These are phyloP conservation scores for Suillus tomentosus DNA, from an alignment of 768 basidiomycete genomes.

Conservation along the genomic window DNA sequence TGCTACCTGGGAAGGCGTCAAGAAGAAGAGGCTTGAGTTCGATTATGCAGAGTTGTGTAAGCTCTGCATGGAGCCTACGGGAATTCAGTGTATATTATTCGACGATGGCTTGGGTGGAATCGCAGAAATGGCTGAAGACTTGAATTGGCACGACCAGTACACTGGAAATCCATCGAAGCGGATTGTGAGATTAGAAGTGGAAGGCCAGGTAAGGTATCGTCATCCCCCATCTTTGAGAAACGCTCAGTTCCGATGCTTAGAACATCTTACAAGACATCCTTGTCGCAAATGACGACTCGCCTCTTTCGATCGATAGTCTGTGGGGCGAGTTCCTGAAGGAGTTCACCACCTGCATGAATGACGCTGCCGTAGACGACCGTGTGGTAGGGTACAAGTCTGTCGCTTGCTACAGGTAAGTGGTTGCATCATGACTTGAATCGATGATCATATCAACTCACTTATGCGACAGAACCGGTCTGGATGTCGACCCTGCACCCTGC, in stretches of 20 bases:
- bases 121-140: constrained; percentile 48
- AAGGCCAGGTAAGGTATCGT: constrained; percentile 60
- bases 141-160: constrained; percentile 65
- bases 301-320: constrained; percentile 13
- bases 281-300: constrained; percentile 10
- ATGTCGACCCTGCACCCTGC: constrained; percentile 40
- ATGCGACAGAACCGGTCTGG: constrained; percentile 57
- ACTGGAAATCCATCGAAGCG: constrained; percentile 54
- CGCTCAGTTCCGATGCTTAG: constrained; percentile 9
- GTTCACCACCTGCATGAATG: constrained; percentile 40
- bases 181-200: constrained; percentile 67
- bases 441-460: background rate
- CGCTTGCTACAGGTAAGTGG: constrained; percentile 56
- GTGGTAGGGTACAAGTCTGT: constrained; percentile 78
- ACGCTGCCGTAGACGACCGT: constrained; percentile 42
- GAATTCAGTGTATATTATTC: constrained; percentile 69
- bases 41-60: constrained; percentile 62
- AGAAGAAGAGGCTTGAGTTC: constrained; percentile 42
- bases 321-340: constrained; percentile 33
- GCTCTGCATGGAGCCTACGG: constrained; percentile 51
- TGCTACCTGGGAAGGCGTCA: constrained; percentile 62
- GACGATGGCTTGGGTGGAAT: constrained; percentile 69
- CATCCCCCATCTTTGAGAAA: constrained; percentile 9
- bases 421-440: background rate
- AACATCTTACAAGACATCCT: constrained; percentile 27